A percentile compares a stretch with the other conserved stretches of the same genome.
These are phyloP conservation scores for Neofusicoccum umdonicola DNA, from an alignment of 2,329 filamentous ascomycete genomes.

Conservation along the genomic window DNA sequence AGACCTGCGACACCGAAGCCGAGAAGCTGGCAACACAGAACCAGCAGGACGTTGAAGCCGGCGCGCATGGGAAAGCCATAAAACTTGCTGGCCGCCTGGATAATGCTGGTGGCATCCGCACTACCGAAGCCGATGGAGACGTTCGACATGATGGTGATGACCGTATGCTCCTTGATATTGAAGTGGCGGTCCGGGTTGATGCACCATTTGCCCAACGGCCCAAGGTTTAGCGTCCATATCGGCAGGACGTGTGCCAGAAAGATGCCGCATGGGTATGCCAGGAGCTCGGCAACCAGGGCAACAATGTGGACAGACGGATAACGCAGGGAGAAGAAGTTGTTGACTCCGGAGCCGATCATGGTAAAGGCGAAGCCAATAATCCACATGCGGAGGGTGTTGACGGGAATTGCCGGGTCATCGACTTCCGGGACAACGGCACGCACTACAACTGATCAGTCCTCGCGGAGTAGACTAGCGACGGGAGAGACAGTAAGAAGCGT, in stretches of 20 bases:
- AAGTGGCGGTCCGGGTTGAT: constrained; percentile 55
- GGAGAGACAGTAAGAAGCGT: neutral
- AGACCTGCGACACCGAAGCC: constrained; percentile 29
- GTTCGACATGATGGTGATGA: constrained; percentile 64
- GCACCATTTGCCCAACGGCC: constrained; percentile 52
- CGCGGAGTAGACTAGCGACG: neutral
- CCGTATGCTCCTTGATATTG: constrained; percentile 62
- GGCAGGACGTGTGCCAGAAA: constrained; percentile 38
- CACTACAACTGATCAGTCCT: neutral
- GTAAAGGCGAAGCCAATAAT: constrained; percentile 29
- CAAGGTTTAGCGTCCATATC: constrained; percentile 41
- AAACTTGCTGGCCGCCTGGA: constrained; percentile 69
- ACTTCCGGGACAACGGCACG: constrained; percentile 16
- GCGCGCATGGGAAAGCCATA: constrained; percentile 49
- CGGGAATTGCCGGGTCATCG: constrained; percentile 11
- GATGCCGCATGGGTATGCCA: constrained; percentile 17
- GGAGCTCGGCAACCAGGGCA: constrained; percentile 29
- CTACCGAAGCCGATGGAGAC: constrained; percentile 44
- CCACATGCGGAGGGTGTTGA: constrained; percentile 22
- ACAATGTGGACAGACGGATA: constrained; percentile 31
- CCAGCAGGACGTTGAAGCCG: constrained; percentile 25
- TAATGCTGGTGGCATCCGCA: constrained; percentile 72
- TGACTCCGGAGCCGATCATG: constrained; percentile 27
- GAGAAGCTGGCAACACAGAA: constrained; percentile 14
- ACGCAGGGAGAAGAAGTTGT: constrained; percentile 31